Evolutionary conservation across 441 rosid genomes (phyloP).

Genomic region (Erysimum pusillum): DNA sequence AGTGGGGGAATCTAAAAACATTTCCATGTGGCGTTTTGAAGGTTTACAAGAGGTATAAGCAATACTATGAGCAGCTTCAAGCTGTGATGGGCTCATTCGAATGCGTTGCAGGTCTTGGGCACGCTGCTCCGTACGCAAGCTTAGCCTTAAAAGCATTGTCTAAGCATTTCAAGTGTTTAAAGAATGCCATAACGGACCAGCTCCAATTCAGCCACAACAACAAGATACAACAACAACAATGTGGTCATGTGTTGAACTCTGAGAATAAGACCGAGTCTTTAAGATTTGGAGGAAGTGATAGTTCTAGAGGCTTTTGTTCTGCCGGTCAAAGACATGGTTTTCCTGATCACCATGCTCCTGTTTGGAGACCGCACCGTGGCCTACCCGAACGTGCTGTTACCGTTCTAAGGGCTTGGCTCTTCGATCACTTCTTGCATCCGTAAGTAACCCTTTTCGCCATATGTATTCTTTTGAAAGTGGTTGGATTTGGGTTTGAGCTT

Average conservation of each 20-base stretch:
- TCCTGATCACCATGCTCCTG: conserved; percentile 71
- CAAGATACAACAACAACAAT: conserved; percentile 44
- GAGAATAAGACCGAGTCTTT: conserved; percentile 55
- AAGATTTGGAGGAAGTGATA: conserved; percentile 54
- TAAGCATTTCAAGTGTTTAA: conserved; percentile 76
- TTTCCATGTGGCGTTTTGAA: conserved; percentile 46
- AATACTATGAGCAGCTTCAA: conserved; percentile 83
- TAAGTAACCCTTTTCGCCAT: conserved; percentile 50
- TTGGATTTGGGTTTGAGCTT: conserved; percentile 12
- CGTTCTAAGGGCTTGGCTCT: conserved; percentile 87
- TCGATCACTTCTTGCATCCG: conserved; percentile 94
- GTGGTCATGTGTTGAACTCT: conserved; percentile 45
- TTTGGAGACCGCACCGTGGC: conserved; percentile 91
- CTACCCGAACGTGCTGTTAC: conserved; percentile 89
- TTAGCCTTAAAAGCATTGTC: conserved; percentile 77
- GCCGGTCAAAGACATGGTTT: conserved; percentile 57
- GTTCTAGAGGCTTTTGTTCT: conserved; percentile 50
- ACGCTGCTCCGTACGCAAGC: conserved; percentile 83
- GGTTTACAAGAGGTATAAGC: conserved; percentile 85
- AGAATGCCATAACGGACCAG: conserved; percentile 76
- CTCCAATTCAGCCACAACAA: conserved; percentile 62
- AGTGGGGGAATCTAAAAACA: conserved; percentile 33
- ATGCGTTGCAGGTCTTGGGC: conserved; percentile 79
- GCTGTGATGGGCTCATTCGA: conserved; percentile 78
- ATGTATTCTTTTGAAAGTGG: not conserved